These are phyloP conservation scores for Wickerhamomyces strasburgensis DNA, from an alignment of 805 yeast genomes.

Conservation along the genomic window DNA sequence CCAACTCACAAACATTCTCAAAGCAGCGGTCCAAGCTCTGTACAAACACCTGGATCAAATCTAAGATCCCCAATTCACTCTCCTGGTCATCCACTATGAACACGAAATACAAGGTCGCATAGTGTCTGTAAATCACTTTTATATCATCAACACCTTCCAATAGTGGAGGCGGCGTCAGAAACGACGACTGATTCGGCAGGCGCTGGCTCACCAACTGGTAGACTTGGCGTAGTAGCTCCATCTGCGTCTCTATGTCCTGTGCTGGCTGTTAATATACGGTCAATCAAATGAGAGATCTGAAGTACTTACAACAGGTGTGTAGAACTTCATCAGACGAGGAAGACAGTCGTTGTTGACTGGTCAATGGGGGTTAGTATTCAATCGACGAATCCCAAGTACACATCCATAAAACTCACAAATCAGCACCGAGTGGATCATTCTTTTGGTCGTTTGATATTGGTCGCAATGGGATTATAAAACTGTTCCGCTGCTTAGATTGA, in stretches of 20 bases:
- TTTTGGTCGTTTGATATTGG: too few relatives aligned
- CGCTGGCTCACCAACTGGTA: slow-evolving; percentile 70
- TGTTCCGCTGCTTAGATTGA: too few relatives aligned
- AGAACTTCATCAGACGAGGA: slow-evolving; percentile 86
- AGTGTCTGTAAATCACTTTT: slow-evolving; percentile 87
- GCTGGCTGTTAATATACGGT: not conserved
- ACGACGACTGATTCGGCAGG: slow-evolving; percentile 75
- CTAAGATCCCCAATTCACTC: slow-evolving; percentile 88
- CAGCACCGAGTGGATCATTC: slow-evolving; percentile 81
- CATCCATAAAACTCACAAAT: slow-evolving; percentile 51
- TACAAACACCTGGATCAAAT: slow-evolving; percentile 93
- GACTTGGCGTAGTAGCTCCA: slow-evolving; percentile 74
- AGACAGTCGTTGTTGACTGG: slow-evolving; percentile 83
- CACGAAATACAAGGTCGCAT: slow-evolving; percentile 94
- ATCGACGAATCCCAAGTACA: not conserved
- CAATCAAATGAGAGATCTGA: not conserved
- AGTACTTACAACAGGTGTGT: slow-evolving; percentile 62
- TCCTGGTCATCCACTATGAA: slow-evolving; percentile 96
- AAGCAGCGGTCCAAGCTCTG: slow-evolving; percentile 92
- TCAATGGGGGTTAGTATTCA: slow-evolving; percentile 4
- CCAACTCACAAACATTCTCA: slow-evolving; percentile 90
- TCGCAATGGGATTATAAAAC: too few relatives aligned
- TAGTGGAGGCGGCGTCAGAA: slow-evolving; percentile 83
- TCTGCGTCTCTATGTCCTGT: slow-evolving; percentile 72
- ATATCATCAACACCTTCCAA: slow-evolving; percentile 62